phyloP scores from a whole-genome alignment of 164 flowering plant genomes.

The Piper betle region DNA sequence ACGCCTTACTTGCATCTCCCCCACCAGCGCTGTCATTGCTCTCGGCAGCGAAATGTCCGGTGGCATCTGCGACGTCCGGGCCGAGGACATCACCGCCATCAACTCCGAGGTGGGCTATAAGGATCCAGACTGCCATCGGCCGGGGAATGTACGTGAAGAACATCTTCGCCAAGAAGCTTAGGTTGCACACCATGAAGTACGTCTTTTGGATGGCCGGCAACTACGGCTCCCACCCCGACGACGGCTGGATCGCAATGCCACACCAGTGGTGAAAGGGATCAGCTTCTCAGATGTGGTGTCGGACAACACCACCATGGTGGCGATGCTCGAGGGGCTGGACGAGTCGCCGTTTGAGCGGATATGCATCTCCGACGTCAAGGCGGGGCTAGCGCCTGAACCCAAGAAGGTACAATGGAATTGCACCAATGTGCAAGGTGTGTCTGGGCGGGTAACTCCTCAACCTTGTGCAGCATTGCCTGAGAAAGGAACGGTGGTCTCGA shows the following conservation, averaged over 20 bases:
- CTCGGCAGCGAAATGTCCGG: constrained; percentile 86
- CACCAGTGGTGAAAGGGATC: constrained; percentile 43
- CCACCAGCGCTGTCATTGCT: constrained; percentile 56
- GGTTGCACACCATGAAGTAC: constrained; percentile 58
- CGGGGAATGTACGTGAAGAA: constrained; percentile 63
- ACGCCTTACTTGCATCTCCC: constrained; percentile 70
- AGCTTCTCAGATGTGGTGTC: constrained; percentile 48
- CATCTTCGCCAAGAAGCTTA: constrained; percentile 40
- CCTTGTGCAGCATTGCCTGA: constrained; percentile 30
- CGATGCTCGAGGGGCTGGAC: constrained; percentile 36
- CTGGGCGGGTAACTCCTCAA: constrained; percentile 35
- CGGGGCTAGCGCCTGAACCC: constrained; percentile 26
- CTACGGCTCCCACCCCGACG: constrained; percentile 49
- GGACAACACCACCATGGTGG: constrained; percentile 50
- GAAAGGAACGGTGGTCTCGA: constrained; percentile 15
- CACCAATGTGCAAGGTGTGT: constrained; percentile 36
- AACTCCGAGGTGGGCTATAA: constrained; percentile 49
- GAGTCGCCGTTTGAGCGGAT: constrained; percentile 44
- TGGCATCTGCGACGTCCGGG: constrained; percentile 58
- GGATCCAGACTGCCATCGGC: constrained; percentile 61
- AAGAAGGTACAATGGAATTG: constrained; percentile 56
- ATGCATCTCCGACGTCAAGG: constrained; percentile 52
- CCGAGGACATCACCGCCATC: constrained; percentile 49
- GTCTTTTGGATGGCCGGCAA: constrained; percentile 48
- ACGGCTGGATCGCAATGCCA: constrained; percentile 40